Conservation (phyloP, 352 stramenopile genomes). For the Pythium diclinum region DNA sequence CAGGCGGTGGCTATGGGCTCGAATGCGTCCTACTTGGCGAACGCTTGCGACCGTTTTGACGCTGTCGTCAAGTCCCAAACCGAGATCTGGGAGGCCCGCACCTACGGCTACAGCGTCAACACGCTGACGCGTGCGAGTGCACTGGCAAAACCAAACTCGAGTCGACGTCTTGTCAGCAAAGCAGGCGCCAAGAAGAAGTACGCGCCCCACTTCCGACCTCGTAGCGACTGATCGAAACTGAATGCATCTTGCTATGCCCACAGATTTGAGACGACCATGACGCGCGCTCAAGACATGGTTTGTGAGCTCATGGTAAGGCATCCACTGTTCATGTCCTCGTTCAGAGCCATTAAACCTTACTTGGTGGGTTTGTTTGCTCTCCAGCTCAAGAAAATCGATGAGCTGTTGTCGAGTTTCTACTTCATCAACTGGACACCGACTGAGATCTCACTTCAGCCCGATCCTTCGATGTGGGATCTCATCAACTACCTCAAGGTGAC, state of each 20-base stretch:
- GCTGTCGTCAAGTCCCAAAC: slow-evolving; percentile 62
- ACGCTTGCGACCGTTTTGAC: slow-evolving; percentile 65
- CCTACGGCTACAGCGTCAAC: slow-evolving; percentile 70
- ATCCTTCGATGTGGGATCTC: slow-evolving; percentile 79
- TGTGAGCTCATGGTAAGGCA: slow-evolving; percentile 80
- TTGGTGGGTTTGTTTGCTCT: slow-evolving; percentile 2
- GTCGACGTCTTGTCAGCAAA: slow-evolving; percentile 49
- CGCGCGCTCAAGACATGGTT: slow-evolving; percentile 76
- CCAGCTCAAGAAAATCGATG: slow-evolving; percentile 81
- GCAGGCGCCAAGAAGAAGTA: slow-evolving; percentile 71
- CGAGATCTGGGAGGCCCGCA: slow-evolving; percentile 63
- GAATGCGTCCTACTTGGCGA: slow-evolving; percentile 68
- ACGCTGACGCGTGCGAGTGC: slow-evolving; percentile 32
- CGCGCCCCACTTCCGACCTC: not conserved
- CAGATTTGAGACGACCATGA: slow-evolving; percentile 74
- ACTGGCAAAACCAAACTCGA: slow-evolving; percentile 48
- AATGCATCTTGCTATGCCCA: no score
- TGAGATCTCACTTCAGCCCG: slow-evolving; percentile 52
- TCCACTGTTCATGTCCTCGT: no score
- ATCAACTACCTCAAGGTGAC: slow-evolving; percentile 86
- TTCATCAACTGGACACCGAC: slow-evolving; percentile 73
- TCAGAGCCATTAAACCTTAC: no score
- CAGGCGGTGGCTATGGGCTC: slow-evolving; percentile 70
- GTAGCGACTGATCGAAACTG: no score
- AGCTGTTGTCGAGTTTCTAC: slow-evolving; percentile 71